Conservation (phyloP, 768 basidiomycete genomes). For the Leccinum olivaceopallidum region DNA sequence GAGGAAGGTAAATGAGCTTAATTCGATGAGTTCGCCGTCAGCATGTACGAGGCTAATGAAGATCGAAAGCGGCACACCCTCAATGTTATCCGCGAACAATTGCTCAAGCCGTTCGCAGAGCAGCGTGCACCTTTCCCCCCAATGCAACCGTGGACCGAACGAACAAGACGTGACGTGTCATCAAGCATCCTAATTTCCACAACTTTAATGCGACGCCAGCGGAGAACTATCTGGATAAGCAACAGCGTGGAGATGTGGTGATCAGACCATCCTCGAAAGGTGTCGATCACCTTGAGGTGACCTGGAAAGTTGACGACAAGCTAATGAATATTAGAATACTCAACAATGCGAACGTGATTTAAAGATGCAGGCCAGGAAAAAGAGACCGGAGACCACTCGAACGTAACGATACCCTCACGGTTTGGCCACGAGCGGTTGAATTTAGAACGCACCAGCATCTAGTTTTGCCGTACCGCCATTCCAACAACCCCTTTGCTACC, state of each 20-base stretch:
- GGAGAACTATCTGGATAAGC: constrained; percentile 84
- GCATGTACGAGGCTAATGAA: constrained; percentile 79
- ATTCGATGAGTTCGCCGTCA: constrained; percentile 96
- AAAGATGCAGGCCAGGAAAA: too few relatives aligned
- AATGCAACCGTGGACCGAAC: constrained; percentile 72
- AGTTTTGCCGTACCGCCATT: too few relatives aligned
- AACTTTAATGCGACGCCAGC: constrained; percentile 91
- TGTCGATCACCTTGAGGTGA: constrained; percentile 89
- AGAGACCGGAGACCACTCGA: too few relatives aligned
- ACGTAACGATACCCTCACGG: too few relatives aligned
- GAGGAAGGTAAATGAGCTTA: constrained; percentile 84
- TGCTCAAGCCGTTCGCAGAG: constrained; percentile 81
- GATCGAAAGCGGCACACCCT: constrained; percentile 89
- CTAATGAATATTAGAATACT: too few relatives aligned
- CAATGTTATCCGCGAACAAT: constrained; percentile 84
- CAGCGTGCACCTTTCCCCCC: constrained; percentile 60
- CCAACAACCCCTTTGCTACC: too few relatives aligned
- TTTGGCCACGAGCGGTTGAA: too few relatives aligned
- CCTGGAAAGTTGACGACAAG: constrained; percentile 98
- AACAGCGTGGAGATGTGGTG: constrained; percentile 94
- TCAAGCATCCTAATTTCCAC: constrained; percentile 98
- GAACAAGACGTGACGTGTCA: constrained; percentile 77
- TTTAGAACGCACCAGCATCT: too few relatives aligned
- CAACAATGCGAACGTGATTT: too few relatives aligned
- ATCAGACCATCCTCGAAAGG: constrained; percentile 97